Conservation (phyloP, 805 yeast genomes). For the Cyberlindnera japonica region DNA sequence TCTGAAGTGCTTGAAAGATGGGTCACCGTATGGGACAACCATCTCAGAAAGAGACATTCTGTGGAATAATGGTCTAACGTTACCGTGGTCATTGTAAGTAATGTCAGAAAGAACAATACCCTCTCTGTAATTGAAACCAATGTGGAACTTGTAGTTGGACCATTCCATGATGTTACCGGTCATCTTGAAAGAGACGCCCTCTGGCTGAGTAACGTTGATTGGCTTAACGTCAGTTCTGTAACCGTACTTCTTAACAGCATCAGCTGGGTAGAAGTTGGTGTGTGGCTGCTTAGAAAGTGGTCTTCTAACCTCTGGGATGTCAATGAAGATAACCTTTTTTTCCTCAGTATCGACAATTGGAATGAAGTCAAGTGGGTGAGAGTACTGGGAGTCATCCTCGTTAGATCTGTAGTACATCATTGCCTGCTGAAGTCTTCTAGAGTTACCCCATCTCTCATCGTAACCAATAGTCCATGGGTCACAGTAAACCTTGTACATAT, state of each 20-base stretch:
- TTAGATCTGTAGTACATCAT: slow-evolving; percentile 71
- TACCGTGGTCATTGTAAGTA: slow-evolving; percentile 71
- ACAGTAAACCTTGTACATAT: slow-evolving; percentile 50
- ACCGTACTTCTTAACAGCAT: slow-evolving; percentile 57
- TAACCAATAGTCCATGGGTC: slow-evolving; percentile 72
- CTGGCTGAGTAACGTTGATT: slow-evolving; percentile 71
- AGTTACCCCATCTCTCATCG: slow-evolving; percentile 76
- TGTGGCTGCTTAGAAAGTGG: slow-evolving; percentile 65
- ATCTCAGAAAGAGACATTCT: slow-evolving; percentile 74
- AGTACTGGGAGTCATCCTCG: slow-evolving; percentile 72
- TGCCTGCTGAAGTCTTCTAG: slow-evolving; percentile 75
- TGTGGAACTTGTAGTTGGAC: slow-evolving; percentile 74
- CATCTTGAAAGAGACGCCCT: slow-evolving; percentile 76
- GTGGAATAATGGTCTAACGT: slow-evolving; percentile 70
- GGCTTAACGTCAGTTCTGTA: slow-evolving; percentile 64
- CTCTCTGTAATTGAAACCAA: slow-evolving; percentile 84
- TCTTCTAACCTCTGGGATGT: slow-evolving; percentile 72
- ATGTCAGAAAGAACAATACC: slow-evolving; percentile 77
- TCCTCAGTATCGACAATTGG: slow-evolving; percentile 77
- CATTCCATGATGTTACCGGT: slow-evolving; percentile 66
- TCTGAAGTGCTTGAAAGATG: slow-evolving; percentile 77
- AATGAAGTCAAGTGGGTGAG: slow-evolving; percentile 71
- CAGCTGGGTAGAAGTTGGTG: slow-evolving; percentile 66
- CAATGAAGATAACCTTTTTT: slow-evolving; percentile 65
- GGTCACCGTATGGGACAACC: slow-evolving; percentile 83